Conservation (phyloP, 345 rosid genomes). For the Arabidopsis suecica region DNA sequence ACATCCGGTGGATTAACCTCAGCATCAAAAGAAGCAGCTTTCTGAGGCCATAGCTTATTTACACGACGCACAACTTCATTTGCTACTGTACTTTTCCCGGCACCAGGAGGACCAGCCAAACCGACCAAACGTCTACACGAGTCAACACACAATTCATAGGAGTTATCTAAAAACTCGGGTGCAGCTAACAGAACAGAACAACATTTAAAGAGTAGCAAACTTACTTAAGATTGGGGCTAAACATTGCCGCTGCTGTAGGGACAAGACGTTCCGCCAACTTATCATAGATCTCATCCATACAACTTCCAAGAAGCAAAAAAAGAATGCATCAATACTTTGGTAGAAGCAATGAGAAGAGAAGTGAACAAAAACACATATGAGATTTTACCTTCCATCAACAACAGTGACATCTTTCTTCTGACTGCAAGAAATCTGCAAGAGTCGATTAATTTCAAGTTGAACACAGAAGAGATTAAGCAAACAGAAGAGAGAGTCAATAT, state of each 20-base stretch:
- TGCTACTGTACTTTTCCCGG: conserved; percentile 91
- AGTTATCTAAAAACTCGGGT: background rate
- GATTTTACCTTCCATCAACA: conserved; percentile 66
- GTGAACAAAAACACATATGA: background rate
- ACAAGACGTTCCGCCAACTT: conserved; percentile 67
- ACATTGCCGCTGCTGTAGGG: conserved; percentile 65
- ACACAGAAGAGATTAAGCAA: conserved; percentile 16
- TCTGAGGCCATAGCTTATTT: conserved; percentile 75
- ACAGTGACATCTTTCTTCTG: conserved; percentile 60
- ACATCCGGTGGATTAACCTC: conserved; percentile 71
- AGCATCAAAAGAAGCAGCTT: conserved; percentile 66
- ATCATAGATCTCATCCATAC: conserved; percentile 85
- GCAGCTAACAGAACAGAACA: background rate
- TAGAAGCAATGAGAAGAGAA: conserved; percentile 8
- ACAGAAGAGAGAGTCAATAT: conserved; percentile 1
- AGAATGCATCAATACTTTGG: background rate
- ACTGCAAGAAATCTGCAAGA: conserved; percentile 57
- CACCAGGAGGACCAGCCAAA: conserved; percentile 96
- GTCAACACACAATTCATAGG: conserved; percentile 15
- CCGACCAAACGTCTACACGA: conserved; percentile 74
- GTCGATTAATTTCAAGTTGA: background rate
- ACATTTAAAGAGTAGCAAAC: conserved; percentile 26
- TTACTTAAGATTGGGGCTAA: conserved; percentile 63
- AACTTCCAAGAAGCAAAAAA: conserved; percentile 46
- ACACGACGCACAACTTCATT: conserved; percentile 70